Conservation (phyloP, 202 grass and related monocot species). For the Setaria viridis region DNA sequence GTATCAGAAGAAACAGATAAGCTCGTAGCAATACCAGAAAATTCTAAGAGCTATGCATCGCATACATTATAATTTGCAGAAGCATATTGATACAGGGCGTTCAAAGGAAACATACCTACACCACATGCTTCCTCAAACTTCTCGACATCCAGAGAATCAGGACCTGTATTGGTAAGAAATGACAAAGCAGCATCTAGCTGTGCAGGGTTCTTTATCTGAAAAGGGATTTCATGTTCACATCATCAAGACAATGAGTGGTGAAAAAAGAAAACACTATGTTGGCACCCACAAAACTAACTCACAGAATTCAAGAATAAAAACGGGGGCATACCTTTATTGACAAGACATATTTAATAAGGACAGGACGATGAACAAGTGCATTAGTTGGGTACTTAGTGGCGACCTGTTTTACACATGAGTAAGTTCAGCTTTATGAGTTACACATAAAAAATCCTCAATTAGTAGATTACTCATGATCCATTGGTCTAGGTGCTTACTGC, state of each 20-base stretch:
- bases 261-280: not conserved
- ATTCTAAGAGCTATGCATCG: not conserved
- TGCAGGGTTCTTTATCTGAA: slow-evolving; percentile 88
- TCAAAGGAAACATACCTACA: slow-evolving; percentile 62
- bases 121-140: slow-evolving; percentile 94
- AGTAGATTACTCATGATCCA: not conserved
- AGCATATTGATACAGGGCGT: slow-evolving; percentile 16
- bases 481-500: slow-evolving; percentile 49
- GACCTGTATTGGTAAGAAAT: slow-evolving; percentile 71
- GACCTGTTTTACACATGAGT: slow-evolving; percentile 60
- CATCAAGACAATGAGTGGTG: slow-evolving; percentile 2
- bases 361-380: slow-evolving; percentile 77
- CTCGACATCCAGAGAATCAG: slow-evolving; percentile 64
- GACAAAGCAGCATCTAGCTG: slow-evolving; percentile 82
- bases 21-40: not conserved
- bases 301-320: not conserved
- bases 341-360: slow-evolving; percentile 70
- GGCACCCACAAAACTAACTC: not conserved
- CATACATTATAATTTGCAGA: slow-evolving; percentile 23
- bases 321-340: slow-evolving; percentile 63
- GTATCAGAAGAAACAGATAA: slow-evolving; percentile 23
- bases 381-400: slow-evolving; percentile 88
- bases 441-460: slow-evolving; percentile 3
- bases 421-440: slow-evolving; percentile 25
- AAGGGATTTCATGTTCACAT: slow-evolving; percentile 16